Evolutionary conservation across 2,329 filamentous ascomycete species (phyloP).

Genomic region (Escovopsis weberi): DNA sequence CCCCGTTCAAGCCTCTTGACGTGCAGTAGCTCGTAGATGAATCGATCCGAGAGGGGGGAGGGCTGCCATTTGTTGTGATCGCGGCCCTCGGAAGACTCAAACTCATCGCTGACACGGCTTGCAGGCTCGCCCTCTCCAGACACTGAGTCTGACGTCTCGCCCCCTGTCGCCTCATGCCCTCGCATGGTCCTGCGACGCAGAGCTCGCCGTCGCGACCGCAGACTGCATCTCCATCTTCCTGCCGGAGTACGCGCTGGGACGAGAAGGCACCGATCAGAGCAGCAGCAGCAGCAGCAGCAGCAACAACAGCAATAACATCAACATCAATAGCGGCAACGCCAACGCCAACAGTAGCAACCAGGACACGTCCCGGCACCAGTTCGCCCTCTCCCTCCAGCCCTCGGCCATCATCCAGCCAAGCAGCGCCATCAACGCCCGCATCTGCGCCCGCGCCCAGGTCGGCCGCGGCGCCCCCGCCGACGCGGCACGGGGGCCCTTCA

Average conservation of each 20-base stretch:
- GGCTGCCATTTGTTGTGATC: too few relatives aligned
- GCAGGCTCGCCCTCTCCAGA: constrained; percentile 32
- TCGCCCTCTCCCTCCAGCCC: constrained; percentile 19
- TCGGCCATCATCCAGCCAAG: constrained; percentile 23
- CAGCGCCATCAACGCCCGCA: constrained; percentile 29
- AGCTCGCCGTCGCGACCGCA: constrained; percentile 41
- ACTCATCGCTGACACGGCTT: background rate
- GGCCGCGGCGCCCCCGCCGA: constrained; percentile 14
- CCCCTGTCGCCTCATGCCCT: constrained; percentile 29
- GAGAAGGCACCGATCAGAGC: constrained; percentile 6
- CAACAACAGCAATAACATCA: constrained; percentile 5
- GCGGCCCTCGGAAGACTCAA: background rate
- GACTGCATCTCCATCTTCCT: constrained; percentile 38
- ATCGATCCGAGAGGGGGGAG: too few relatives aligned
- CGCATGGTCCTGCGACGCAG: constrained; percentile 42
- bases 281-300: too few relatives aligned
- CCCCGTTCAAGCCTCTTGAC: too few relatives aligned
- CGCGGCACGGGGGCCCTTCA: constrained; percentile 17
- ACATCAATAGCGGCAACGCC: too few relatives aligned
- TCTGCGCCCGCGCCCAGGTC: constrained; percentile 25
- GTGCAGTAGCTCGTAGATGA: too few relatives aligned
- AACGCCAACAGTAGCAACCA: constrained; percentile 6
- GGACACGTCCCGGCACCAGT: constrained; percentile 17
- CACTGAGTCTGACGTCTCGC: constrained; percentile 27
- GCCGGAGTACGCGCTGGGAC: constrained; percentile 24